Evolutionary conservation across 495 filamentous ascomycete genomes (phyloP).

Genomic region (Choiromyces venosus): DNA sequence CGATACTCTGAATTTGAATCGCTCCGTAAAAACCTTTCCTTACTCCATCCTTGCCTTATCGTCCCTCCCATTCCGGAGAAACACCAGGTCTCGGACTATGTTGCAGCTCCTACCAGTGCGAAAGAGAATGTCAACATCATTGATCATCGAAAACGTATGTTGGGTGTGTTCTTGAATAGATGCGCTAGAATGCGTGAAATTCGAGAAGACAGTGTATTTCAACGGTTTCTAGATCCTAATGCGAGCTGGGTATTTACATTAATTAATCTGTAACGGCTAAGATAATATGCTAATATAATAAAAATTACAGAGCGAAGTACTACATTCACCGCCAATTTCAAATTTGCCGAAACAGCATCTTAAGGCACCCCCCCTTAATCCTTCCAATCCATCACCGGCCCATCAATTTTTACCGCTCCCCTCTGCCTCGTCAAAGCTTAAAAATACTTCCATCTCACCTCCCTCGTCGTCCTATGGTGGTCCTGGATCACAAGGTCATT

Average conservation of each 20-base stretch:
- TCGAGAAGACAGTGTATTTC: conserved; percentile 89
- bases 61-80: conserved; percentile 98
- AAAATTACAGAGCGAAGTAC: conserved; percentile 72
- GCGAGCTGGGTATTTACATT: conserved; percentile 79
- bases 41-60: conserved; percentile 86
- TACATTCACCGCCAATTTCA: conserved; percentile 80
- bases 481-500: conserved; percentile 61
- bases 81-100: conserved; percentile 97
- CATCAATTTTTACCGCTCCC: conserved; percentile 86
- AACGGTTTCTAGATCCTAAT: conserved; percentile 95
- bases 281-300: conserved; percentile 41
- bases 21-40: conserved; percentile 76
- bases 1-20: conserved; percentile 98
- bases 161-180: conserved; percentile 87
- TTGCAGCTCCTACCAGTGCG: conserved; percentile 92
- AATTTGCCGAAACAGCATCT: conserved; percentile 90
- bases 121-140: conserved; percentile 97
- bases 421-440: conserved; percentile 76
- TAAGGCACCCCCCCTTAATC: conserved; percentile 86
- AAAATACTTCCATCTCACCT: conserved; percentile 50
- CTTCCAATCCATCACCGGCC: conserved; percentile 81
- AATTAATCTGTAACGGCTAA: background rate
- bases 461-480: conserved; percentile 51
- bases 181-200: conserved; percentile 91
- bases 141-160: conserved; percentile 90